A percentile compares a stretch with the other conserved stretches of the same genome.
Evolutionary conservation across 2,329 filamentous ascomycete genomes (phyloP).

Genomic region (Ceratocystis cubensis): DNA sequence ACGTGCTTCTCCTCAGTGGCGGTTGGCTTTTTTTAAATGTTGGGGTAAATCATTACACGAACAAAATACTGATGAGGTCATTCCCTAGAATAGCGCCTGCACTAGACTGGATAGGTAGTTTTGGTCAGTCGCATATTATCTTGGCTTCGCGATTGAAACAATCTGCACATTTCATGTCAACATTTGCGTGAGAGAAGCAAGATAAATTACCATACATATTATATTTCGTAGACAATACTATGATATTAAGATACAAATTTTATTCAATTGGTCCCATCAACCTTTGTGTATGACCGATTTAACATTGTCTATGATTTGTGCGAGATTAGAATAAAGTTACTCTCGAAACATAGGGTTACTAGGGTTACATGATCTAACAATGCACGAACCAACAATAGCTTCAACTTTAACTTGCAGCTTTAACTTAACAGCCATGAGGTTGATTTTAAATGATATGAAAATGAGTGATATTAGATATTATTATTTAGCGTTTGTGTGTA

Average conservation of each 20-base stretch:
- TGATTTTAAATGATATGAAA: background rate
- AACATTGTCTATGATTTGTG: no score
- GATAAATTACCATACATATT: no score
- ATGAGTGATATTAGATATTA: constrained; percentile 2
- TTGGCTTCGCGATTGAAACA: background rate
- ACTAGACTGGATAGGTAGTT: background rate
- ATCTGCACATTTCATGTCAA: background rate
- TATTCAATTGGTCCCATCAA: no score
- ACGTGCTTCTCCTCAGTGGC: constrained; percentile 12
- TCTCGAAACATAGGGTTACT: background rate
- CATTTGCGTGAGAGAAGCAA: no score
- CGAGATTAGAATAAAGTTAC: no score
- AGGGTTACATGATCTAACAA: background rate
- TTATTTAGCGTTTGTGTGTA: background rate
- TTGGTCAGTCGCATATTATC: background rate
- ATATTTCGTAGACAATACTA: no score
- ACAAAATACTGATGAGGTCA: constrained; percentile 8
- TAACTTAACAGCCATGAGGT: background rate
- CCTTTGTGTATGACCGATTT: background rate
- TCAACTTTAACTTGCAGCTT: background rate
- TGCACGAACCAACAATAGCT: background rate
- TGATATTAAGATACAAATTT: no score
- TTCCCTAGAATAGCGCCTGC: background rate
- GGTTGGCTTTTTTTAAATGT: background rate
- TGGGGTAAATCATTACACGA: constrained; percentile 12